Base-by-base conservation (phyloP, 306 rosid genomes). In the Lathyrus aphaca region DNA sequence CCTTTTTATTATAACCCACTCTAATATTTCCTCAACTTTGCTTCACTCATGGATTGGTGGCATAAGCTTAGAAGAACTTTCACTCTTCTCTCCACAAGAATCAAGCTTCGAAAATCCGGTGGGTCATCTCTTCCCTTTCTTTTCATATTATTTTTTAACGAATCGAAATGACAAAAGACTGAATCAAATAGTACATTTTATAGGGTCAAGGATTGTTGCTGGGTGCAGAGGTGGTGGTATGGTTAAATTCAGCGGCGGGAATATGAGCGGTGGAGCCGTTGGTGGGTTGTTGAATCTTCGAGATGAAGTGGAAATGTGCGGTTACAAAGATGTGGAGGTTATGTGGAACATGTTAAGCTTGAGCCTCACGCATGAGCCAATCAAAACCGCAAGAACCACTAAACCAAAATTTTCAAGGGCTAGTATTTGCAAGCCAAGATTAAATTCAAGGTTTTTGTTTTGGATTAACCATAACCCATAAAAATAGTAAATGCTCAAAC, bases 261-360 rank as follows among this genome's bases (percentile, higher is more conserved):
- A 44, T 2, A 25, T 51, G 4, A 42, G 38, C 9, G 56, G 62
- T 2, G 56, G 62, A 3, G 16, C 0, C 0, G 14, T 30, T 45
- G 82, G 70, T 8, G 92, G 88, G 11, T 23, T 84, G 59, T 7
- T 79, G 45, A 82, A 81, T 66, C 92, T 89, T n/a, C 60, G 78
- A 27, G 83, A 83, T 18, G 92, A 86, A 49, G 90, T 86, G 8
- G 71, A 74, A 65, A 74, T 67, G 81, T 89, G 89, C 32, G 89
- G 85, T 5, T 86, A 86, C 68, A 75, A 69, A 39, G 91, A 89
- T 51, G 91, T 84, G 11, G 87, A 85, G 57, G 76, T 84, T 2
- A 84, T 86, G 90, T 86, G 90, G 92, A 78, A 86, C 79, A 81
- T 89, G 81, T 29, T 89, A 54, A 81, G 78, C 51, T 60, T 62